Conservation (phyloP, 1,139 yeast species). For the Debaryomyces udenii region DNA sequence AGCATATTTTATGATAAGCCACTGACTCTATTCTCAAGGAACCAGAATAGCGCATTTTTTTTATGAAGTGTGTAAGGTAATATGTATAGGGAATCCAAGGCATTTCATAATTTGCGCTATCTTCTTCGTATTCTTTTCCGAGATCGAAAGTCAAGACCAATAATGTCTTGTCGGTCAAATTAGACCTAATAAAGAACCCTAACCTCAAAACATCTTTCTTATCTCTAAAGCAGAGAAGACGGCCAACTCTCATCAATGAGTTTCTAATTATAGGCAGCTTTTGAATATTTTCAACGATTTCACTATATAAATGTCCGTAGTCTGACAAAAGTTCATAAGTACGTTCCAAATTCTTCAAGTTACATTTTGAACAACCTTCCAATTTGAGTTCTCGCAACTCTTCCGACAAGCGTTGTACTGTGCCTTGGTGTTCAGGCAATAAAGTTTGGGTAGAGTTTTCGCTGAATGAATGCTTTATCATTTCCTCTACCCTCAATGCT, state of each 20-base stretch:
- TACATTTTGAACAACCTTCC: conserved; percentile 41
- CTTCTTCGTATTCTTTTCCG: conserved; percentile 40
- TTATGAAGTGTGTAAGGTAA: conserved; percentile 32
- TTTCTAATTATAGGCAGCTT: conserved; percentile 50
- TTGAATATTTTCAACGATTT: conserved; percentile 51
- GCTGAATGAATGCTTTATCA: conserved; percentile 94
- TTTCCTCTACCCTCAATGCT: conserved; percentile 92
- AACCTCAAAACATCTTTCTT: conserved; percentile 41
- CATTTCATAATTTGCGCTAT: conserved; percentile 32
- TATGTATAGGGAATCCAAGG: conserved; percentile 54
- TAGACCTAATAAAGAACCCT: conserved; percentile 57
- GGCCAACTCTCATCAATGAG: conserved; percentile 54
- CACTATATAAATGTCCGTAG: conserved; percentile 46
- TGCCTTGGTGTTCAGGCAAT: conserved; percentile 81
- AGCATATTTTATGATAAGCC: conserved; percentile 50
- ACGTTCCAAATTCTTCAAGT: conserved; percentile 43
- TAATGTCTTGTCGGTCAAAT: conserved; percentile 29
- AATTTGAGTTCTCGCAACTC: conserved; percentile 44
- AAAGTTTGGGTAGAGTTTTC: conserved; percentile 87
- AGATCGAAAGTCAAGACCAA: conserved; percentile 49
- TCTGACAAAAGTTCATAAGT: conserved; percentile 49
- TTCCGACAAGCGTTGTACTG: conserved; percentile 55
- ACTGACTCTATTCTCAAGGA: conserved; percentile 46
- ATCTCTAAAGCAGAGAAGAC: conserved; percentile 63
- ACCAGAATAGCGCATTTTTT: conserved; percentile 34